Conservation (phyloP, 2,329 filamentous ascomycete genomes). For the Trichophyton schoenleinii region DNA sequence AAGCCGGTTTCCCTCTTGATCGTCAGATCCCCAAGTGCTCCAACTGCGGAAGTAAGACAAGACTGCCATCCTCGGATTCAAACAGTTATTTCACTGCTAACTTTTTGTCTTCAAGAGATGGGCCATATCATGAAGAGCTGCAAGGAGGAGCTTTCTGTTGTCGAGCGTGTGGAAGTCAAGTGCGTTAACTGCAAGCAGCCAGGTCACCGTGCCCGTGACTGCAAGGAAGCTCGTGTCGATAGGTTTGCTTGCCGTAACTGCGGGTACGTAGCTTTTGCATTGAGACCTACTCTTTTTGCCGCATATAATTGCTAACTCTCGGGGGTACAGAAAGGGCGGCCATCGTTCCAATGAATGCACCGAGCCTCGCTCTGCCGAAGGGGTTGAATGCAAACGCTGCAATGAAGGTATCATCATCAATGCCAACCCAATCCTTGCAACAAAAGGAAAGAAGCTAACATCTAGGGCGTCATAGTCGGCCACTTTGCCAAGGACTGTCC, state of each 20-base stretch:
- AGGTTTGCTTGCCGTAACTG: slow-evolving; percentile 42
- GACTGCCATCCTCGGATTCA: background rate
- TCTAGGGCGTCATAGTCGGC: slow-evolving; percentile 21
- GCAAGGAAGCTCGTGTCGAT: slow-evolving; percentile 27
- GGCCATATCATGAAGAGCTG: slow-evolving; percentile 39
- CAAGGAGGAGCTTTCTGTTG: slow-evolving; percentile 32
- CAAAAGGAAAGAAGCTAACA: slow-evolving; percentile 9
- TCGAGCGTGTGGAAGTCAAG: slow-evolving; percentile 34
- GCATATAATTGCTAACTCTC: slow-evolving; percentile 4
- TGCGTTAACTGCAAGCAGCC: slow-evolving; percentile 39
- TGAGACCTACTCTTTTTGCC: background rate
- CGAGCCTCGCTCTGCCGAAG: slow-evolving; percentile 32
- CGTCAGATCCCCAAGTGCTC: slow-evolving; percentile 38
- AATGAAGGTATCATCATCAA: slow-evolving; percentile 23
- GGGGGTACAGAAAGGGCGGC: slow-evolving; percentile 23
- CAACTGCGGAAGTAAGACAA: slow-evolving; percentile 36
- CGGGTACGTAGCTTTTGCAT: slow-evolving; percentile 25
- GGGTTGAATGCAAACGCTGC: slow-evolving; percentile 36
- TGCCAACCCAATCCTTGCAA: background rate
- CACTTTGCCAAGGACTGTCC: slow-evolving; percentile 38
- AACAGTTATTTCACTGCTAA: too few species aligned
- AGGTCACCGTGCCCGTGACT: slow-evolving; percentile 40
- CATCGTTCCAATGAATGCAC: slow-evolving; percentile 40
- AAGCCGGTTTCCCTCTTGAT: slow-evolving; percentile 41
- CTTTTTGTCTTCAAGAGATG: slow-evolving; percentile 24